Base-by-base conservation (phyloP, 768 basidiomycete species). In the Calocybe gangraenosa region DNA sequence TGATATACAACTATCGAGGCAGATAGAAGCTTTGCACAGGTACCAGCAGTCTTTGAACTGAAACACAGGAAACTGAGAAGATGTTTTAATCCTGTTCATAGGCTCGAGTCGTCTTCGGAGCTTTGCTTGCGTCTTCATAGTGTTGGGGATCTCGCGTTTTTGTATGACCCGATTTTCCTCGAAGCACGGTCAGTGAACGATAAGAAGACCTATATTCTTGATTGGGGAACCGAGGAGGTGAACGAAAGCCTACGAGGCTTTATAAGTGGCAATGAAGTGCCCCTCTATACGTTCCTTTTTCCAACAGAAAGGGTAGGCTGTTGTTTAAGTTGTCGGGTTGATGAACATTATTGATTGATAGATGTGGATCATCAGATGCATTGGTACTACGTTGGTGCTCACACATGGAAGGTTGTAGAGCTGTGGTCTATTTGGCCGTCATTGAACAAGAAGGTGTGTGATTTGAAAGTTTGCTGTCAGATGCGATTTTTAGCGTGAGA, bases 111-210 rank as follows among this genome's bases (percentile, higher is more conserved):
- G n/a, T 61, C 62, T 49, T 50, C 60, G 14, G 68, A 71, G 15
- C 58, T 73, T n/a, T 63, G 70, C 48, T 62, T 78, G 47, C 68
- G 72, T 3, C 42, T 81, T 11, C 65, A 70, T 40, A 68, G 71
- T 9, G 47, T 62, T 7, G 44, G 42, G 2, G 49, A 68, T 7
- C 56, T 73, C 51, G 77, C 72, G 0, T 83, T 82, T 48, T 32
- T 82, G 7, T 71, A 76, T 39, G 75, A 79, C 46, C 82, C 82
- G 0, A 63, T 82, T 23, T 64, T 78, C 19, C 64, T 81, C 32
- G 81, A 84, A 40, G 69, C 64, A 1, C 62, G 67, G 7, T 54
- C 54, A 3, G 58, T 54, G 18, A 39, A 23, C 11, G 32, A 28
- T 1, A 50, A 45, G 37, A 53, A 40, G 52, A 69, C 75, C 4